phyloP scores from a whole-genome alignment of 371 early-diverging fungal genomes.

The Mortierella sp. region DNA sequence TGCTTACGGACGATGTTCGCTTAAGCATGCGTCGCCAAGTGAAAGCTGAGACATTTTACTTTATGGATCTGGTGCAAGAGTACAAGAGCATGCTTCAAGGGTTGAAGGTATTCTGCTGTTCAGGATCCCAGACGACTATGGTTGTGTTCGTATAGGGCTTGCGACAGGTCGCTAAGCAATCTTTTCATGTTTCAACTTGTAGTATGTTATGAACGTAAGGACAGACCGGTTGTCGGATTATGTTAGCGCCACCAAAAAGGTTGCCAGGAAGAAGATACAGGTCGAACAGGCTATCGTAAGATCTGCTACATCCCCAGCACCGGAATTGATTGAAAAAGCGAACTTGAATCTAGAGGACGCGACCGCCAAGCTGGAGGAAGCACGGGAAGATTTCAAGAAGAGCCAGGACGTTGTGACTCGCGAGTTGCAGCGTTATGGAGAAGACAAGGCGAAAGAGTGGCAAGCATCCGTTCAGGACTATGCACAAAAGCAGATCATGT shows the following conservation, averaged over 20 bases:
- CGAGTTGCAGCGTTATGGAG: slow-evolving; percentile 63
- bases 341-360: slow-evolving; percentile 55
- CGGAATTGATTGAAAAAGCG: slow-evolving; percentile 61
- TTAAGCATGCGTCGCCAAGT: slow-evolving; percentile 64
- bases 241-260: slow-evolving; percentile 65
- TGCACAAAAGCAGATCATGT: slow-evolving; percentile 57
- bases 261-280: slow-evolving; percentile 56
- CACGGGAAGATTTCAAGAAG: slow-evolving; percentile 56
- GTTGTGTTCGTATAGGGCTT: background rate
- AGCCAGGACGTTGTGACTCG: slow-evolving; percentile 62
- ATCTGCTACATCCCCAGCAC: slow-evolving; percentile 31
- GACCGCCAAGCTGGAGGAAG: slow-evolving; percentile 50
- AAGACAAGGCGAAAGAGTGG: slow-evolving; percentile 61
- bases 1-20: slow-evolving; percentile 67
- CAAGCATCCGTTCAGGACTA: slow-evolving; percentile 60
- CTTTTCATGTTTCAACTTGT: slow-evolving; percentile 1
- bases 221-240: slow-evolving; percentile 67
- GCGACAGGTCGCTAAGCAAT: background rate
- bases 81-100: slow-evolving; percentile 67
- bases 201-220: slow-evolving; percentile 66
- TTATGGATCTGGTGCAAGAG: slow-evolving; percentile 69
- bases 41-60: slow-evolving; percentile 63
- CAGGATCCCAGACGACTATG: background rate
- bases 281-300: slow-evolving; percentile 60
- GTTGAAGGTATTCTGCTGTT: slow-evolving; percentile 52